Evolutionary conservation across 306 rosid genomes (phyloP), one percentile per base, ranked within the genome.

Genomic region (Pterocarpus macrocarpus): DNA sequence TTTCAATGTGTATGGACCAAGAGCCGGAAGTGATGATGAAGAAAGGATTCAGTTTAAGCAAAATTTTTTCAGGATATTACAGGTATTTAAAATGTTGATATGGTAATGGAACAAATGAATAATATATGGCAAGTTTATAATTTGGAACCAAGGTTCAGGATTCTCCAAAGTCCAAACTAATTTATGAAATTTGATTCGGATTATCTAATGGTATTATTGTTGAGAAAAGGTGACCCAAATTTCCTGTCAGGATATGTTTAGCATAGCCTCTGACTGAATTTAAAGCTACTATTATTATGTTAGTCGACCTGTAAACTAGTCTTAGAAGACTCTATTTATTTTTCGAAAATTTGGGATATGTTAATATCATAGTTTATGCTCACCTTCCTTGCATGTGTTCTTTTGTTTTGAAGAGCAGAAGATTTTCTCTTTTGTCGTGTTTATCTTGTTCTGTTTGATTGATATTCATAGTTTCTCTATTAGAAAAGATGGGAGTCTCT

Each of bases 401-500:
- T 39, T 79, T 49, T 58, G 39, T 65, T 56, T 81, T 47, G 58
- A 62, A 59, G 50, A 34, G 52, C 64, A n/a, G 76, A 78, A 22
- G 36, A 2, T 55, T 55, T 73, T 69, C 53, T 9, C 10, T 17
- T 38, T 58, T 80, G 10, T 49, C 71, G 8, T 64, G 45, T 62
- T 61, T 65, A 45, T 53, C 73, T 74, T 78, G 64, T 77, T 75
- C 59, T 85, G 73, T 68, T 84, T 65, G 52, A 39, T 78, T 91
- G 86, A 82, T 85, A 44, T 58, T 75, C 73, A 78, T 80, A 56
- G 73, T 78, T 68, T 64, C 53, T 81, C 77, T 85, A 78, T 84
- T 90, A 95, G 99, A 90, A 83, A 91, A 93, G 98, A 88, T 95
- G 89, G 96, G 99, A 95, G 87, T 84, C 75, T 81, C 92, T 93